These are phyloP conservation scores for Effrenium voratum DNA, from an alignment of 73 alveolate species.

Conservation along the genomic window DNA sequence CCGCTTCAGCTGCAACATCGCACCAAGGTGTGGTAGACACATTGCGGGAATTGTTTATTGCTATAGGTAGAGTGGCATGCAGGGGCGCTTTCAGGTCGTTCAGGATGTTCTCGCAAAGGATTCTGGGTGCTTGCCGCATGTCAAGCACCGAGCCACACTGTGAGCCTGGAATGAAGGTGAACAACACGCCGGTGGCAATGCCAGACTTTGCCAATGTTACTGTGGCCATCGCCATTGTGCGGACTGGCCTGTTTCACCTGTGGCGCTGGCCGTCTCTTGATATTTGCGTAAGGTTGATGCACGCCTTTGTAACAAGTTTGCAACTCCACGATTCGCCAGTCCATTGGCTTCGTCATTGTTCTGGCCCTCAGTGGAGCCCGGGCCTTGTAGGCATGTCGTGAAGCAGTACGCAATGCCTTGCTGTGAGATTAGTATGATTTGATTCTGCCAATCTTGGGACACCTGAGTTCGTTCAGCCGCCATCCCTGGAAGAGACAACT, in stretches of 20 bases:
- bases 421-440: no score
- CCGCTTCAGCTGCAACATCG: no score
- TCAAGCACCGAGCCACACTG: neutral
- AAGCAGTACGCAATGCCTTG: no score
- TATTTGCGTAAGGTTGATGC: neutral
- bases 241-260: constrained; percentile 21
- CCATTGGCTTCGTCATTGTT: constrained; percentile 52
- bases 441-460: neutral
- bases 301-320: neutral
- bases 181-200: constrained; percentile 81
- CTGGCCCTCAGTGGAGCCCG: constrained; percentile 48
- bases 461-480: constrained; percentile 29
- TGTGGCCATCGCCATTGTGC: constrained; percentile 14
- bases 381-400: neutral
- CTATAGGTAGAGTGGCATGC: no score
- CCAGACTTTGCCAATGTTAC: constrained; percentile 47
- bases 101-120: no score
- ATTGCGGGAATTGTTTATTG: no score
- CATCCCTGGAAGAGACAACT: constrained; percentile 47
- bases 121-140: neutral
- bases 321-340: neutral
- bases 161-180: constrained; percentile 17
- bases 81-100: no score
- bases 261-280: neutral
- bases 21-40: no score